Conservation (phyloP, 805 yeast genomes). For the Yarrowia yakushimensis region DNA sequence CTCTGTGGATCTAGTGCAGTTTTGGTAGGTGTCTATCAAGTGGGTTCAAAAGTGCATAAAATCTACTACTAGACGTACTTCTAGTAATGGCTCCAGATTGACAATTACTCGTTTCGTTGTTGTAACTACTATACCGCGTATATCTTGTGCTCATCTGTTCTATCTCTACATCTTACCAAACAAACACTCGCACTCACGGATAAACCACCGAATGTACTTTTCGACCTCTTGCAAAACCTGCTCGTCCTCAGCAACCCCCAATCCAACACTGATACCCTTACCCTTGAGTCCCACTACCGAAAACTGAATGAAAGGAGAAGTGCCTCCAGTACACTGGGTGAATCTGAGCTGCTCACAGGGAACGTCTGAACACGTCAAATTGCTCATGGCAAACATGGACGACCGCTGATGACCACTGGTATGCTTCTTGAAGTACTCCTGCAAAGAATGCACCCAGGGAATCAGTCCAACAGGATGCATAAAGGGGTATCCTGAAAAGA, state of each 20-base stretch:
- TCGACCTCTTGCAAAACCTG: not conserved
- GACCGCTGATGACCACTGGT: not conserved
- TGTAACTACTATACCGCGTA: too few relatives aligned
- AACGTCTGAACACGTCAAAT: not conserved
- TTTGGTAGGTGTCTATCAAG: too few relatives aligned
- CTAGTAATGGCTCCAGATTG: too few relatives aligned
- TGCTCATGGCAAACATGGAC: slow-evolving; percentile 5
- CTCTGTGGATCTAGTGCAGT: too few relatives aligned
- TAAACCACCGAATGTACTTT: not conserved
- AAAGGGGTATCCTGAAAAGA: not conserved
- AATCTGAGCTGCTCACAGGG: slow-evolving; percentile 2
- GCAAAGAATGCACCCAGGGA: not conserved
- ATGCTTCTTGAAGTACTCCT: slow-evolving; percentile 4
- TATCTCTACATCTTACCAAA: not conserved
- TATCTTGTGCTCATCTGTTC: too few relatives aligned
- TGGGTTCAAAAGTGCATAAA: too few relatives aligned
- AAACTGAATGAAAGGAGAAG: not conserved
- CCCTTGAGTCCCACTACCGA: not conserved
- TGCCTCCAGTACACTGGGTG: slow-evolving; percentile 9
- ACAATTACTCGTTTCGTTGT: too few relatives aligned
- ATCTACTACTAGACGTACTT: too few relatives aligned
- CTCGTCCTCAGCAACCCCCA: not conserved
- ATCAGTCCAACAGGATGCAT: slow-evolving; percentile 5
- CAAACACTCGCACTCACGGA: not conserved
- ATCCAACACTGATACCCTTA: not conserved